Evolutionary conservation across 1,284 basidiomycete genomes (phyloP).

Genomic region (Melampsora larici-populina): DNA sequence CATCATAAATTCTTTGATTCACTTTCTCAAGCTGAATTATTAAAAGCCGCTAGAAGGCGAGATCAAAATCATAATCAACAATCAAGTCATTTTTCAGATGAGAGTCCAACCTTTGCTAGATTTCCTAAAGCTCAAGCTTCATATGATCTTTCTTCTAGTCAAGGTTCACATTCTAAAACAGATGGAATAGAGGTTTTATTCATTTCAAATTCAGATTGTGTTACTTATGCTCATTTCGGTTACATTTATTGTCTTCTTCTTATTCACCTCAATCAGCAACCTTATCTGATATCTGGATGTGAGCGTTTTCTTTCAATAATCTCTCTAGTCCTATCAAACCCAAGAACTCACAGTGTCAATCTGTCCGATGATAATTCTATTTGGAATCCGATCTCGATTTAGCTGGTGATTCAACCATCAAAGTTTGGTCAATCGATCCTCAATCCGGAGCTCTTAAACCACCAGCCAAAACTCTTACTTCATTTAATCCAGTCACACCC

Average conservation of each 20-base stretch:
- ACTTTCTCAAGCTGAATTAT: constrained; percentile 37
- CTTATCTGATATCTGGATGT: constrained; percentile 39
- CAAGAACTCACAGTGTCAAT: neutral
- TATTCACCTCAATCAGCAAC: constrained; percentile 34
- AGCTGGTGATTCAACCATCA: constrained; percentile 43
- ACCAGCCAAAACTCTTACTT: constrained; percentile 11
- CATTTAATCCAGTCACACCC: neutral
- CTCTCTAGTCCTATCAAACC: neutral
- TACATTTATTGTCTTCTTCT: constrained; percentile 39
- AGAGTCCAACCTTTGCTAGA: neutral
- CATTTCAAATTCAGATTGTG: constrained; percentile 27
- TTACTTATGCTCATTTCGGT: constrained; percentile 42
- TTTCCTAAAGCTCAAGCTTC: neutral
- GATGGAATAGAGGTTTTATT: constrained; percentile 20
- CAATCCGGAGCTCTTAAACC: constrained; percentile 22
- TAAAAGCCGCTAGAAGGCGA: constrained; percentile 35
- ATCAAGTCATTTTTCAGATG: constrained; percentile 6
- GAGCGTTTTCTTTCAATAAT: constrained; percentile 11
- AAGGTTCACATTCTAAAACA: constrained; percentile 10
- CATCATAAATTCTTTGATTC: constrained; percentile 44
- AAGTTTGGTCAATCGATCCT: constrained; percentile 35
- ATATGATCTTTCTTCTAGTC: constrained; percentile 7
- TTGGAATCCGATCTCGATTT: neutral
- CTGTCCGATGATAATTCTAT: neutral
- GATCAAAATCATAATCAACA: constrained; percentile 22